A percentile compares a stretch with the other conserved stretches of the same genome.
Conservation (phyloP, 202 grass and related monocot genomes). For the Cymbopogon flexuosus region DNA sequence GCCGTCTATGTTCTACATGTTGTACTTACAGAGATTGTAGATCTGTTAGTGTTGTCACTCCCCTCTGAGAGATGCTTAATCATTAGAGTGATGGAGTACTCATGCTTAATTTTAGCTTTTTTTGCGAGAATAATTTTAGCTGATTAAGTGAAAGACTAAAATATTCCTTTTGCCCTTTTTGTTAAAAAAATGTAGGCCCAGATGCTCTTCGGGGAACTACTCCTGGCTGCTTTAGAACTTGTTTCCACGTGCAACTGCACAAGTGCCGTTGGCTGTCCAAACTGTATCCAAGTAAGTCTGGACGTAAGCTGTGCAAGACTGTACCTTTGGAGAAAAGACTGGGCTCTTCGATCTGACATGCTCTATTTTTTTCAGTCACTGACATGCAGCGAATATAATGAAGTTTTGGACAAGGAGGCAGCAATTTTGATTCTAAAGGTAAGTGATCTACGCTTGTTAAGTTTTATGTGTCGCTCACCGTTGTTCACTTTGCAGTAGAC, state of each 20-base stretch:
- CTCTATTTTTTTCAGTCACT: slow-evolving; percentile 33
- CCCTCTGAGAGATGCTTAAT: too few relatives aligned
- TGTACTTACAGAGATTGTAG: too few relatives aligned
- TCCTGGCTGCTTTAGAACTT: slow-evolving; percentile 60
- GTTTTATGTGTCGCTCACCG: background rate
- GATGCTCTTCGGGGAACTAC: slow-evolving; percentile 62
- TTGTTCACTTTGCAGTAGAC: background rate
- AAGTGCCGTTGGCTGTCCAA: slow-evolving; percentile 59
- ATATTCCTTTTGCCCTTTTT: background rate
- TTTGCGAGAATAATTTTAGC: background rate
- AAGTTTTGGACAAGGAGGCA: slow-evolving; percentile 71
- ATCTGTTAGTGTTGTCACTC: background rate
- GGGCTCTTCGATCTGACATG: background rate
- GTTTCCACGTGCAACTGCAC: slow-evolving; percentile 60
- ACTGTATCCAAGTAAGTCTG: slow-evolving; percentile 61
- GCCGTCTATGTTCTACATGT: background rate
- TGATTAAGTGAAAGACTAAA: background rate
- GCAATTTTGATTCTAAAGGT: slow-evolving; percentile 74
- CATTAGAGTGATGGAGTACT: background rate
- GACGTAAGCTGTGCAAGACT: background rate
- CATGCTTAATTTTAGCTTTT: background rate
- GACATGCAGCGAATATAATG: slow-evolving; percentile 85
- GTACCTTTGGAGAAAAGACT: background rate
- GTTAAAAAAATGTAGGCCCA: slow-evolving; percentile 43
- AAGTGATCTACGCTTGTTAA: background rate